Base-by-base conservation (phyloP, 2,329 filamentous ascomycete species). In the Fusarium sp. region DNA sequence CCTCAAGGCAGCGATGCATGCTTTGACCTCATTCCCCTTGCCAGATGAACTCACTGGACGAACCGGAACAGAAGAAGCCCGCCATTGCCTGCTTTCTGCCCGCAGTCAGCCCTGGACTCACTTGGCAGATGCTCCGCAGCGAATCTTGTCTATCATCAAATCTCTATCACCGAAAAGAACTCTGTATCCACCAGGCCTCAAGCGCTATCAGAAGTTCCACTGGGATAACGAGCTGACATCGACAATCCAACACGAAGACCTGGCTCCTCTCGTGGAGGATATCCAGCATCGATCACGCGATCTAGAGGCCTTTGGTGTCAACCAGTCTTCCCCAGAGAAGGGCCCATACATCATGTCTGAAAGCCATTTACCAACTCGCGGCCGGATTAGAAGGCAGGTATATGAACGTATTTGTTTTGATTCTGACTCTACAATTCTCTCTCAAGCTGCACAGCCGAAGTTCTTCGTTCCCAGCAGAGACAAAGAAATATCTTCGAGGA, bases 11-110 rank as follows among this genome's bases (percentile, higher is more conserved):
- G 74, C 83, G 6, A 73, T 88, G 2, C 89, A 92, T 70, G 89
- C 88, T 0, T 75, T 83, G 6, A 91, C 89, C 0, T 89, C 88
- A 0, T 86, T 84, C 31, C 69, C 83, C 0, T 35, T 91, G 0
- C 83, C 86, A 0, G 90, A 91, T 69, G 76, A 79, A 0, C 78
- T 91, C 0, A 91, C 88, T 0, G 77, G 81, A 0, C 79, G 82
- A 0, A 91, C 87, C 0, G 90, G 90, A 0, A 84, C 82, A 0
- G 89, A 91, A 69, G 88, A 90, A 73, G 83, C 87, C 0, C 59
- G 88, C 0, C 75, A 80, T 3, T 81, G 80, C 27, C 76, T 91
- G 0, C 69, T 74, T 4, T 45, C 35, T 1, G 1, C 50, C 14
- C 8, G 76, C 3, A 84, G 82, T 33, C 83, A 85, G 33, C 84